Conservation (phyloP, 768 basidiomycete genomes). For the Candolleomyces eurysporus region DNA sequence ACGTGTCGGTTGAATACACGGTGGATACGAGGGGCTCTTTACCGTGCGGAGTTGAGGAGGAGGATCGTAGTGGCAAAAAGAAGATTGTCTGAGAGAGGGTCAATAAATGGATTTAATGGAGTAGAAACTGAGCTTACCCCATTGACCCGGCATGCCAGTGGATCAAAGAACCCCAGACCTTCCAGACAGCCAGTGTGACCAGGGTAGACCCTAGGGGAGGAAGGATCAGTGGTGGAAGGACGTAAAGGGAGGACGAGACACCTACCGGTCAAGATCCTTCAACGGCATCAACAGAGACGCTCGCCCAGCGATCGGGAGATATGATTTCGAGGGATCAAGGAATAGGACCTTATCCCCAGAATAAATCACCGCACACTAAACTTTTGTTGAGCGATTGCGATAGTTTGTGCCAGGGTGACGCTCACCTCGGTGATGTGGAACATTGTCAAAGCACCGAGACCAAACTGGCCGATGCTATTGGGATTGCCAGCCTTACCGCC, state of each 20-base stretch:
- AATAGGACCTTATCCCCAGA: conserved; percentile 33
- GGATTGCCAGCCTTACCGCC: conserved; percentile 39
- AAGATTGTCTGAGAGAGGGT: conserved; percentile 30
- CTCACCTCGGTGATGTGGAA: conserved; percentile 52
- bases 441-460: conserved; percentile 50
- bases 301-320: conserved; percentile 31
- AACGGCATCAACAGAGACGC: conserved; percentile 33
- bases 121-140: conserved; percentile 33
- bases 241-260: not conserved
- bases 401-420: not conserved
- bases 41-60: conserved; percentile 11
- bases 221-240: too few species aligned
- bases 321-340: conserved; percentile 43
- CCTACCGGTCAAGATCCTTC: conserved; percentile 18
- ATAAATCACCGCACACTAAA: conserved; percentile 31
- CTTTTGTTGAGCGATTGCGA: not conserved
- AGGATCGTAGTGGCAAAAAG: conserved; percentile 40
- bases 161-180: not conserved
- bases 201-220: not conserved
- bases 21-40: not conserved
- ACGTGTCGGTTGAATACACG: not conserved
- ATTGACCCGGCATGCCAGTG: conserved; percentile 21
- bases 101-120: not conserved
- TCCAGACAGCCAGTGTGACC: not conserved
- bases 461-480: conserved; percentile 50